Evolutionary conservation across 257 asterid species (phyloP).

Genomic region (Solanum corneliomulleri): DNA sequence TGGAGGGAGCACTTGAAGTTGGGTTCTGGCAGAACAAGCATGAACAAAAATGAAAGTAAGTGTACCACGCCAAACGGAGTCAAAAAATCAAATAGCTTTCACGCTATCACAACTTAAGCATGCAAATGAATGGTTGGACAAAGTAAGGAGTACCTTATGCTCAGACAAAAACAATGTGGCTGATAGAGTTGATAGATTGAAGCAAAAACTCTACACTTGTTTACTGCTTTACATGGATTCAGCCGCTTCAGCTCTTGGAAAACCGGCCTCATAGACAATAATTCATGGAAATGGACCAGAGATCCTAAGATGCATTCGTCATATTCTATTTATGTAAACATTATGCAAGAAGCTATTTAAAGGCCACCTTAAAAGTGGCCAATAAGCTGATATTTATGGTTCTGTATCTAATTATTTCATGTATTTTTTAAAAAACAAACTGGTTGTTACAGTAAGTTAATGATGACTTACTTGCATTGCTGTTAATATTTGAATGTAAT

Average conservation of each 20-base stretch:
- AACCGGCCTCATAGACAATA: not conserved
- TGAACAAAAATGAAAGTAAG: constrained; percentile 29
- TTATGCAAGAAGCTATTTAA: not conserved
- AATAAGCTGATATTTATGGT: not conserved
- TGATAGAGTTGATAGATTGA: constrained; percentile 46
- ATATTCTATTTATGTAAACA: not conserved
- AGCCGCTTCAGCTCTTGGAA: constrained; percentile 71
- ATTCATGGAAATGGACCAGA: not conserved
- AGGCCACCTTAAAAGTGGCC: not conserved
- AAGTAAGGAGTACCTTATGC: constrained; percentile 22
- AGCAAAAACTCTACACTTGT: constrained; percentile 67
- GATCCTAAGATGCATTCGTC: not conserved
- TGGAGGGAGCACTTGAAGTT: constrained; percentile 53
- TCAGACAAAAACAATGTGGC: constrained; percentile 20
- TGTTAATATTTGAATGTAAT: not conserved
- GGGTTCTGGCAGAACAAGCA: constrained; percentile 33
- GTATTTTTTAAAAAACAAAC: not conserved
- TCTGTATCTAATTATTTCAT: not conserved
- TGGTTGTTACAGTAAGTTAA: not conserved
- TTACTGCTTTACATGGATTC: constrained; percentile 69
- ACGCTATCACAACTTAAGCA: constrained; percentile 68
- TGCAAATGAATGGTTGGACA: constrained; percentile 73
- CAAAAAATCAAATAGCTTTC: constrained; percentile 42
- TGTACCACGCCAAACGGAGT: constrained; percentile 16
- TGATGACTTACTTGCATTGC: not conserved